Evolutionary conservation across 2,329 filamentous ascomycete species (phyloP), one percentile per base, ranked within the genome.

Genomic region (Sphaerulina musiva): DNA sequence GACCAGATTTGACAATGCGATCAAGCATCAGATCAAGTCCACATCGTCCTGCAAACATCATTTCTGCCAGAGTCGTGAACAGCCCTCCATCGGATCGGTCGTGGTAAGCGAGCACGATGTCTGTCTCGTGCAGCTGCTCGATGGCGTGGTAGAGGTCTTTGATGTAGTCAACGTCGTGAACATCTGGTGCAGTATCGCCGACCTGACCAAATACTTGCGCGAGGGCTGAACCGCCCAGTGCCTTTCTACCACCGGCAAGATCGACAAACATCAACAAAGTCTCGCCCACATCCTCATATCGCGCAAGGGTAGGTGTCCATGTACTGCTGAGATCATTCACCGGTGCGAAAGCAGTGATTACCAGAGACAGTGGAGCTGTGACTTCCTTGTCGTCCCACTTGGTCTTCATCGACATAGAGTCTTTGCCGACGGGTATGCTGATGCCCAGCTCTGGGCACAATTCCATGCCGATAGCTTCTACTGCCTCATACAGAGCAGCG

Each of bases 371-470:
- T 1, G 93, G 93, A 4, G 93, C 89, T 38, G 89, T 96, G 47
- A 97, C 92, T 61, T 91, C 91, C 74, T 87, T 93, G 11, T 79
- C 74, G 67, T 83, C 86, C 93, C 93, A 97, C 53, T 89, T 89
- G 66, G 95, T 92, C 78, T 96, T 96, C 93, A 98, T 97, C 2
- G 91, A 96, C 72, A 95, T 95, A 0, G 92, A 97, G 71, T 98
- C 93, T 74, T 98, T 97, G 52, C 93, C 93, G 7, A 97, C 93
- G 3, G 93, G 93, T 56, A 98, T 97, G 54, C 87, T 89, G 57
- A 98, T 83, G 34, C 88, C 89, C n/a, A 97, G 79, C 64, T 87
- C 79, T 1, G 90, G 90, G 72, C 93, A 98, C 7, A 98, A 78
- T 46, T 95, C 87, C 82, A 95, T 86, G 46, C 91, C 91, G 54